phyloP scores from a whole-genome alignment of 305 asterid genomes.

The Solanum hybrid region DNA sequence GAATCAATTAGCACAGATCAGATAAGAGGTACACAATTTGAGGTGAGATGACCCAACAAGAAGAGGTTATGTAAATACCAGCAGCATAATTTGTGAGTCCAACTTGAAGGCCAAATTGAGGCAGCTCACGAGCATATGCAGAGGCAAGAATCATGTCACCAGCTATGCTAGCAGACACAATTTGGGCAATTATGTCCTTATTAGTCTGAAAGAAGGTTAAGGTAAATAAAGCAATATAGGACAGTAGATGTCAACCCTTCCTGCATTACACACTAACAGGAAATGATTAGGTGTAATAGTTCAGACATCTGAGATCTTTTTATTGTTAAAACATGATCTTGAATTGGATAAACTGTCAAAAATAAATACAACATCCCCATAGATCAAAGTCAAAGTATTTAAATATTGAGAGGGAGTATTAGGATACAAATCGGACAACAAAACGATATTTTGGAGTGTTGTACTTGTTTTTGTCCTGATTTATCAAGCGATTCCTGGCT shows the following conservation, averaged over 20 bases:
- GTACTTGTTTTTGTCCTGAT: conserved; percentile 88
- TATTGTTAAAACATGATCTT: neutral
- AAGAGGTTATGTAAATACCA: conserved; percentile 21
- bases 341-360: neutral
- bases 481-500: conserved; percentile 78
- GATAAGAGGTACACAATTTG: neutral
- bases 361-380: neutral
- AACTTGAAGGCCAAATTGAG: conserved; percentile 60
- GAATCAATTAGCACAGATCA: neutral
- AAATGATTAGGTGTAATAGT: neutral
- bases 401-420: neutral
- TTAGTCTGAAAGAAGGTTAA: conserved; percentile 52
- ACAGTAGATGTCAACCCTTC: neutral
- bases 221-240: conserved; percentile 12
- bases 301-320: neutral
- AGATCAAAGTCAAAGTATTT: neutral
- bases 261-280: neutral
- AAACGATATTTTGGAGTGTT: conserved; percentile 76
- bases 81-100: conserved; percentile 84
- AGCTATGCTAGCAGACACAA: conserved; percentile 59
- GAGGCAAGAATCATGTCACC: conserved; percentile 70
- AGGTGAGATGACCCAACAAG: neutral
- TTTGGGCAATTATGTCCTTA: conserved; percentile 56
- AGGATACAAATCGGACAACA: conserved; percentile 89
- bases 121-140: conserved; percentile 73